These are phyloP conservation scores for Clavulina sp. DNA, from an alignment of 768 basidiomycete genomes.

Conservation along the genomic window DNA sequence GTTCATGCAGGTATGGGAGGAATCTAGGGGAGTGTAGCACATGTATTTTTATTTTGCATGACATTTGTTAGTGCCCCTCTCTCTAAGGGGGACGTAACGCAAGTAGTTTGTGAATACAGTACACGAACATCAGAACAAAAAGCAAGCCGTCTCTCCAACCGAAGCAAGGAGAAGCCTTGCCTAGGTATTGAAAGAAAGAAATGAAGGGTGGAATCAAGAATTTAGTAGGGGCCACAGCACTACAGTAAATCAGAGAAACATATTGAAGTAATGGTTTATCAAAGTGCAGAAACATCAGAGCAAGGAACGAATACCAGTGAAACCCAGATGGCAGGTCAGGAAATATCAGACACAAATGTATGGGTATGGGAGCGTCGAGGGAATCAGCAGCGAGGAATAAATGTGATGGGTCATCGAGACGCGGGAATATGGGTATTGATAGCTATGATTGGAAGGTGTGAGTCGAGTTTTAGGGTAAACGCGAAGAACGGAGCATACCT, in stretches of 20 bases:
- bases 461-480: neutral
- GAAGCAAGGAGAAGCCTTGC: neutral
- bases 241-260: neutral
- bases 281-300: neutral
- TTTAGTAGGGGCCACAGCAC: neutral
- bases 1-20: constrained; percentile 69
- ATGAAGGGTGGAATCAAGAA: neutral
- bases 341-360: neutral
- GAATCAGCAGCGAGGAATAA: neutral
- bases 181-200: neutral
- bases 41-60: constrained; percentile 15
- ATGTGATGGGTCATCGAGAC: constrained; percentile 19
- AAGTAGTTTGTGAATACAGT: neutral
- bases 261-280: neutral
- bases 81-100: neutral
- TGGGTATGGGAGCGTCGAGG: neutral
- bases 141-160: neutral
- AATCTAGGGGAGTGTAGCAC: constrained; percentile 24
- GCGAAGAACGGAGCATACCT: constrained; percentile 30
- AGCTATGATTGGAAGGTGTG: constrained; percentile 25
- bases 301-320: neutral
- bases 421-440: constrained; percentile 81
- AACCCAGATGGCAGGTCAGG: neutral
- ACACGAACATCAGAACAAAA: neutral
- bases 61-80: neutral